Evolutionary conservation across 108 stramenopile genomes (phyloP), one percentile per base, ranked within the genome.

Genomic region (Skeletonema tropicum): DNA sequence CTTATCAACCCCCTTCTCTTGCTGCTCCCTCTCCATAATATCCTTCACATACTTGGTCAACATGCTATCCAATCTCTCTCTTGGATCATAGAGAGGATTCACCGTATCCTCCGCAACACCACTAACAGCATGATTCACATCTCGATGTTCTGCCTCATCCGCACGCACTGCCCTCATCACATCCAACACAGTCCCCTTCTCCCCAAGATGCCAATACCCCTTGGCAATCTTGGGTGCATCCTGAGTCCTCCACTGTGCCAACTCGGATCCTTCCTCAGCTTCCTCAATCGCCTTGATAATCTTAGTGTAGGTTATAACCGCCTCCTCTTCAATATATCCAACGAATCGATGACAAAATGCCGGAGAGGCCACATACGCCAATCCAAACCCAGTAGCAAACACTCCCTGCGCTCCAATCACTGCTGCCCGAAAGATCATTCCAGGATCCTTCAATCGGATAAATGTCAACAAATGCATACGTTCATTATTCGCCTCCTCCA

Each of bases 401-500:
- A 88, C 92, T 74, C 90, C 79, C 76, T 94, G 92, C n/a, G 88
- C 88, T 7, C 72, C 80, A 41, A 95, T 77, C 3, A 98, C 95
- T 3, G 93, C 75, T 3, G 77, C 84, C 29, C 91, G 86, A 59
- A 92, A 91, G 19, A 82, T 8, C 7, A 68, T 52, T 60, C 87
- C 83, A 11, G 94, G 94, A 63, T 98, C 81, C 80, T 90, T 92
- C 87, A 95, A 86, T 26, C 85, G 62, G 55, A 96, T 86, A 79
- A 95, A 98, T 25, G 94, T 92, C 38, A 98, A 66, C 8, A 99
- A 78, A 73, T 99, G 99, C 97, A 98, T 97, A 14, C 94, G 88
- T 83, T 99, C 98, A 74, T 99, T 99, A 83, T 97, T 98, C 32
- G 98, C 98, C 83, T 99, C 99, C 74, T 97, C 98, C 31, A 98